Base-by-base conservation (phyloP, 345 rosid species). In the Viola odorata region DNA sequence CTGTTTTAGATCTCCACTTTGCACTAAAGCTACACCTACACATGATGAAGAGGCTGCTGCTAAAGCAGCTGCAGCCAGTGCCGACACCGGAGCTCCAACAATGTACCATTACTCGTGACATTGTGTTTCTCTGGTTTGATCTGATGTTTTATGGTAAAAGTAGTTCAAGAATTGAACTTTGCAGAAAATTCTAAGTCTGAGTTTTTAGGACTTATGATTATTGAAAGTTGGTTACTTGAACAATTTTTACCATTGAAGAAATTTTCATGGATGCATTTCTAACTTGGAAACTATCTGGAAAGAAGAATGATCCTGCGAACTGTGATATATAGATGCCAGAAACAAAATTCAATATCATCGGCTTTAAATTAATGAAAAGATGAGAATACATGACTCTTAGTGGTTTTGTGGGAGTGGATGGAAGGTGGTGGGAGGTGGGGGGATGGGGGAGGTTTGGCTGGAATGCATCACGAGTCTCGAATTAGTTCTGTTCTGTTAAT, bases 31-130 rank as follows among this genome's bases (percentile, higher is more conserved):
- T n/a, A n/a, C n/a, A n/a, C n/a, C 91, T 12, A 62, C 77, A 12
- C 77, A 78, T 55, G 74, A 82, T 50, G 97, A 94, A 82, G 96
- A 94, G 75, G 92, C 80, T 23, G 80, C 79, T 17, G 95, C 95
- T 12, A 80, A 72, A 78, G 77, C 78, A 56, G 96, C 97, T 5
- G 86, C 96, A 61, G 56, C 70, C 2, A 48, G 58, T 78, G 86
- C 91, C 0, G 80, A 88, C 40, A 72, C 64, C 59, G 91, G 87
- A 69, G 89, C 89, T 70, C 87, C 91, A 16, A 90, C 99, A 66
- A 94, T 92, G 98, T 89, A 85, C 60, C 65, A 17, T 40, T 67
- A 65, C 69, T 71, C 50, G 49, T 45, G 57, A 38, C 56, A 42
- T 52, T 48, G 8, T 8, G 12, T 11, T 36, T 56, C 61, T 75